Evolutionary conservation across 1,284 basidiomycete species (phyloP).

Genomic region (Sanguinoderma infundibulare): DNA sequence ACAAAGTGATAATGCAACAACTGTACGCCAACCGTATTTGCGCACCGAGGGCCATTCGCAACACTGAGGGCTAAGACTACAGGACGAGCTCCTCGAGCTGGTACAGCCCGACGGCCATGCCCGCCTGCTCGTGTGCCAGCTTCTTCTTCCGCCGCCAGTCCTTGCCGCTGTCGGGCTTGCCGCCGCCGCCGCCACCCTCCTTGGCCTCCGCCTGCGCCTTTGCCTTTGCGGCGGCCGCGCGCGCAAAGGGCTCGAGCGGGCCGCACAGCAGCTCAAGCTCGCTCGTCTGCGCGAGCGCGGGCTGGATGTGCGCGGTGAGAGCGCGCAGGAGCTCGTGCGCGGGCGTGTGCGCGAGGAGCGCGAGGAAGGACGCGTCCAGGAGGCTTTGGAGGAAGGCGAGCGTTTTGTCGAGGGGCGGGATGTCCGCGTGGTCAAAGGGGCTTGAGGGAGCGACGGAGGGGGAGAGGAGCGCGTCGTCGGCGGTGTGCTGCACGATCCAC

Average conservation of each 20-base stretch:
- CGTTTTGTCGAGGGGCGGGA: slow-evolving; percentile 52
- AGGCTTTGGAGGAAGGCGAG: slow-evolving; percentile 63
- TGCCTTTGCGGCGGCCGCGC: slow-evolving; percentile 43
- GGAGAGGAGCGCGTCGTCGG: slow-evolving; percentile 27
- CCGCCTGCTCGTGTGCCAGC: slow-evolving; percentile 53
- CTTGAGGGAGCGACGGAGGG: neutral
- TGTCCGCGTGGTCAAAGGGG: neutral
- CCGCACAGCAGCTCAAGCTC: slow-evolving; percentile 59
- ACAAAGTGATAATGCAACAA: neutral
- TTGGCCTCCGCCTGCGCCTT: slow-evolving; percentile 46
- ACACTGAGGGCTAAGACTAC: slow-evolving; percentile 29
- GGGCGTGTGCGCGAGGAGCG: slow-evolving; percentile 61
- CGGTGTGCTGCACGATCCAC: slow-evolving; percentile 54
- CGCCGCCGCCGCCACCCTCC: no score
- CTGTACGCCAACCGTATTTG: neutral
- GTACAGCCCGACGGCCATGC: slow-evolving; percentile 64
- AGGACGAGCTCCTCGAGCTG: slow-evolving; percentile 71
- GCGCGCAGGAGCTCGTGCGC: slow-evolving; percentile 54
- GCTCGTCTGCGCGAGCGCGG: slow-evolving; percentile 54
- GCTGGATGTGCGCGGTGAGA: slow-evolving; percentile 54
- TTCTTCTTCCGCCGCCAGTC: slow-evolving; percentile 66
- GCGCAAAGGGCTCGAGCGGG: slow-evolving; percentile 62
- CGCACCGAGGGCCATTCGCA: no score
- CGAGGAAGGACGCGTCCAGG: slow-evolving; percentile 70
- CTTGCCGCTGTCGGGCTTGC: slow-evolving; percentile 39